Evolutionary conservation across 305 asterid genomes (phyloP).

Genomic region (Nicotiana rustica): DNA sequence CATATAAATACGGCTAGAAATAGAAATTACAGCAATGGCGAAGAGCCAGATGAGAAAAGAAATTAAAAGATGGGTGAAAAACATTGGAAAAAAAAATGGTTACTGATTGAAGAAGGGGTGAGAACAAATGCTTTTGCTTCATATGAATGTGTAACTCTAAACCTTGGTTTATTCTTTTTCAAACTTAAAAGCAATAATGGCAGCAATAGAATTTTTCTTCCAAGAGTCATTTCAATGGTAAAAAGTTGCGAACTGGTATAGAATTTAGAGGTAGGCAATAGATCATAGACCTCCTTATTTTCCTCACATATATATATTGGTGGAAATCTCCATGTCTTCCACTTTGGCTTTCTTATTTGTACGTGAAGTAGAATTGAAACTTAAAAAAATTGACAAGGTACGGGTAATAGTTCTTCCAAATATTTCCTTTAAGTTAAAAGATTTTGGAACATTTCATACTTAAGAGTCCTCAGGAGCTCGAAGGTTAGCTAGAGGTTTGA

Average conservation of each 20-base stretch:
- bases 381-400: neutral
- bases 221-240: neutral
- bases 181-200: constrained; percentile 22
- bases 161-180: too few relatives aligned
- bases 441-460: too few relatives aligned
- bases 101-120: neutral
- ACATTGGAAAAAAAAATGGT: neutral
- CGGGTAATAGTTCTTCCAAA: constrained; percentile 8
- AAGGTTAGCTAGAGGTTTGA: too few relatives aligned
- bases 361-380: neutral
- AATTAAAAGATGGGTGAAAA: constrained; percentile 2
- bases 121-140: constrained; percentile 8
- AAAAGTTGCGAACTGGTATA: neutral
- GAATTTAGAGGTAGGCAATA: neutral
- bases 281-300: neutral
- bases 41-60: neutral
- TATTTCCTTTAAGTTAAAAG: neutral
- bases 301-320: neutral
- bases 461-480: too few relatives aligned
- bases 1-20: neutral
- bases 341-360: constrained; percentile 22
- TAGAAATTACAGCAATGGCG: neutral
- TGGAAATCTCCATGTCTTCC: constrained; percentile 27
- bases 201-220: neutral
- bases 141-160: neutral